Base-by-base conservation (phyloP, 2,329 filamentous ascomycete species). In the Colletotrichum tabaci region DNA sequence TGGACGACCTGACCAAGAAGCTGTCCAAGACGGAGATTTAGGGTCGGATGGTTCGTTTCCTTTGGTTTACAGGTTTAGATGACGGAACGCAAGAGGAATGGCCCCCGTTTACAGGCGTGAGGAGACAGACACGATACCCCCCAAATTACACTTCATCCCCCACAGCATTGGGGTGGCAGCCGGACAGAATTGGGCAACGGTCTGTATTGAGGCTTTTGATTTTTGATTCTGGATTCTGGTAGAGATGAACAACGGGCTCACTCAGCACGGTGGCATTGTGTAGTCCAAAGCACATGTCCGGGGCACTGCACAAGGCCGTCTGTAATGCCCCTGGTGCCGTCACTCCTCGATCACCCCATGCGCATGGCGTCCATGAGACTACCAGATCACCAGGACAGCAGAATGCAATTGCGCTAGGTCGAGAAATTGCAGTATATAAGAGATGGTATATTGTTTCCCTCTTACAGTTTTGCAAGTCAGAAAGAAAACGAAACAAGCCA, bases 1-100 rank as follows among this genome's bases (percentile, higher is more conserved):
- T 98, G 49, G 95, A 98, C 77, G 91, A 91, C 56, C 84, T 98
- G 78, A 93, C 94, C 18, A 89, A 92, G 80, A 87, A 90, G 78
- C 83, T 98, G 76, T 90, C 88, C 73, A 95, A 95, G 88, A 93
- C 94, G 30, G 80, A 76, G 58, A 87, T 90, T 74, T 90, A 81
- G 75, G 56, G n/a, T 46, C 46, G 42, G 68, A 74, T 61, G 46
- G 62, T 66, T 23, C 62, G 18, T 49, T 53, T 40, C 49, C 42
- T 60, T 73, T 72, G 66, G 44, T 68, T 66, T 73, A 69, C 26
- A 57, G 60, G 69, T 69, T 69, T 72, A 69, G 66, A 72, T 60
- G 66, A 61, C 42, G 69, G 65, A 72, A 72, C 69, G 69, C 65
- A 69, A 72, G 69, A 72, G 60, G 69, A 69, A 68, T 49, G 58